Conservation (phyloP, 108 stramenopile genomes). For the Cylindrotheca closterium region DNA sequence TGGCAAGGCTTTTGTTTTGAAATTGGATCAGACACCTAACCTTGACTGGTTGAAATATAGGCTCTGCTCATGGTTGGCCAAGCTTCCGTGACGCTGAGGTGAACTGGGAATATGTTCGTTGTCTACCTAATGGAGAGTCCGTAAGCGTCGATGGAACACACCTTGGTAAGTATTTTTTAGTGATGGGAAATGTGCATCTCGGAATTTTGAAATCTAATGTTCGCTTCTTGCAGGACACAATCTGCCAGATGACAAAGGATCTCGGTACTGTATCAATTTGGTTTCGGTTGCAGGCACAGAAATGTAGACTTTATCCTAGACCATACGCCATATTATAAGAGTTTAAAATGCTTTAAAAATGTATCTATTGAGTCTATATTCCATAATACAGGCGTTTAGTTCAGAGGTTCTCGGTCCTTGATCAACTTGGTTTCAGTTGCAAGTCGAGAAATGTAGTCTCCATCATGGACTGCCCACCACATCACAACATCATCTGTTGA, state of each 20-base stretch:
- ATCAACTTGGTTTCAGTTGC: constrained; percentile 78
- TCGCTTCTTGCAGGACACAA: constrained; percentile 59
- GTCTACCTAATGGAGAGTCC: constrained; percentile 76
- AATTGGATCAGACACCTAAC: too few relatives aligned
- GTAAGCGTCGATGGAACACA: constrained; percentile 47
- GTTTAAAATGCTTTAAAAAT: too few relatives aligned
- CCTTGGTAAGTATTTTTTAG: constrained; percentile 13
- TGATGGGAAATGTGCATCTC: too few relatives aligned
- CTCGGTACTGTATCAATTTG: constrained; percentile 77
- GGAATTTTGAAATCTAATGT: constrained; percentile 12
- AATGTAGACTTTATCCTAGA: too few relatives aligned
- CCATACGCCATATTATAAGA: too few relatives aligned
- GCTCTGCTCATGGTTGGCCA: constrained; percentile 76
- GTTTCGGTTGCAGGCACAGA: constrained; percentile 57
- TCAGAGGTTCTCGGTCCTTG: constrained; percentile 64
- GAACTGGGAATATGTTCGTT: constrained; percentile 81
- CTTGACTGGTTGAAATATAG: too few relatives aligned
- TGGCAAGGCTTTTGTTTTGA: too few relatives aligned
- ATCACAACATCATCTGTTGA: too few relatives aligned
- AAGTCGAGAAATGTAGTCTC: constrained; percentile 24
- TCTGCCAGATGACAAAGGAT: constrained; percentile 62
- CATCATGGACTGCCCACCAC: too few relatives aligned
- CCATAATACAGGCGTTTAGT: too few relatives aligned
- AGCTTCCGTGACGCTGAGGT: constrained; percentile 75
- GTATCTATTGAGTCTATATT: too few relatives aligned